Evolutionary conservation across 495 filamentous ascomycete species (phyloP), one percentile per base, ranked within the genome.

Genomic region (Aspergillus asperescens): DNA sequence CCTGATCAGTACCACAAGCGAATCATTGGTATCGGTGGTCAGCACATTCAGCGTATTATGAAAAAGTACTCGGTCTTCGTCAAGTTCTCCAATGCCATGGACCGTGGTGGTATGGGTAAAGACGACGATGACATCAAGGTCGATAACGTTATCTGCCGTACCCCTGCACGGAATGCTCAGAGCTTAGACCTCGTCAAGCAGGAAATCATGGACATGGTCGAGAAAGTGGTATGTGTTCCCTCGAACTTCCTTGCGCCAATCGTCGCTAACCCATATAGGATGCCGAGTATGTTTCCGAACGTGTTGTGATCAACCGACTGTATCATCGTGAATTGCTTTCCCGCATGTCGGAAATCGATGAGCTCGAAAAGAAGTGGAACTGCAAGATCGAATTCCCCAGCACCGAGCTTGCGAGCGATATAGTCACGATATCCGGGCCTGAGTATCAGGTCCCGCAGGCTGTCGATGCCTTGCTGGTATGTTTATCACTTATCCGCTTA

Each of bases 31-130:
- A 96, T 97, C 53, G 94, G 93, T 54, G 93, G 93, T 15, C 90
- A 96, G 66, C 94, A 97, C 61, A 99, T 99, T 61, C 93, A 99
- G 66, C 90, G 90, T 51, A 97, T 97, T 74, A 99, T 97, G 93
- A 99, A 99, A 76, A 96, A 96, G 70, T 94, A 99, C 73, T 99
- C 93, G 1, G 93, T 99, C 51, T 99, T 97, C 57, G 93, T 99
- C 74, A 99, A 99, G 67, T 99, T 99, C 65, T 95, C 90, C 56
- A 99, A 99, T 62, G 93, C 94, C 22, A 97, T 97, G 94, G 93
- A 99, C 68, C 87, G 93, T 59, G 91, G 90, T 50, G 90, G 90
- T 9, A 85, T 94, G 69, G 87, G 89, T 56, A 88, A 90, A 55
- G 93, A 97, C 60, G 91, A 95, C 62, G 94, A 97, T 66, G 93